These are phyloP conservation scores for Pontederia crassipes DNA, from an alignment of 176 grass and related monocot genomes.

Conservation along the genomic window DNA sequence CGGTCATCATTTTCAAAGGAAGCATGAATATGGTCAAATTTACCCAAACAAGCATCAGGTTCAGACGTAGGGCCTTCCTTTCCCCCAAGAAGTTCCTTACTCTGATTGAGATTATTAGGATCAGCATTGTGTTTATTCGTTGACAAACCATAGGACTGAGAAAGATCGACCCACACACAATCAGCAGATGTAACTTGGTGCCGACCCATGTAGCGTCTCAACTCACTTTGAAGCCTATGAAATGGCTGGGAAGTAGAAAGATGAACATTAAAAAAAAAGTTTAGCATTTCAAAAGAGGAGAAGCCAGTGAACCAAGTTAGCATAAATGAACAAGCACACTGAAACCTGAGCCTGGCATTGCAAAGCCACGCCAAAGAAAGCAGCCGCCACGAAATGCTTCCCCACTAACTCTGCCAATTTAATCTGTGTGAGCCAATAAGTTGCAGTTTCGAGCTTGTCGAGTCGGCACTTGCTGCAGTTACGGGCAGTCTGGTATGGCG, in stretches of 20 bases:
- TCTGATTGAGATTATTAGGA: conserved; percentile 15
- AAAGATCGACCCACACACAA: conserved; percentile 46
- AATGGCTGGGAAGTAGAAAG: conserved; percentile 40
- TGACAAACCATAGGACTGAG: conserved; percentile 32
- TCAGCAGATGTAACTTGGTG: conserved; percentile 31
- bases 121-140: conserved; percentile 38
- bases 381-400: conserved; percentile 48
- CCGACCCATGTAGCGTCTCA: conserved; percentile 48
- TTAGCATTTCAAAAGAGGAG: not conserved
- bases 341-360: conserved; percentile 71
- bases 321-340: not conserved
- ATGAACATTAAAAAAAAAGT: not conserved
- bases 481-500: conserved; percentile 54
- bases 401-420: conserved; percentile 59
- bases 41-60: not conserved
- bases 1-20: not conserved
- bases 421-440: conserved; percentile 70
- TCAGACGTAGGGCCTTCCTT: not conserved
- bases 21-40: not conserved
- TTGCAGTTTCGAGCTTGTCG: conserved; percentile 40
- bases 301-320: not conserved
- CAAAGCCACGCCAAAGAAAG: conserved; percentile 65
- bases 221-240: conserved; percentile 48
- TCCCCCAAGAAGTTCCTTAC: conserved; percentile 17
- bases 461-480: conserved; percentile 42